A percentile compares a stretch with the other conserved stretches of the same genome.
phyloP scores from a whole-genome alignment of 257 asterid species.

The Capsicum chinense region DNA sequence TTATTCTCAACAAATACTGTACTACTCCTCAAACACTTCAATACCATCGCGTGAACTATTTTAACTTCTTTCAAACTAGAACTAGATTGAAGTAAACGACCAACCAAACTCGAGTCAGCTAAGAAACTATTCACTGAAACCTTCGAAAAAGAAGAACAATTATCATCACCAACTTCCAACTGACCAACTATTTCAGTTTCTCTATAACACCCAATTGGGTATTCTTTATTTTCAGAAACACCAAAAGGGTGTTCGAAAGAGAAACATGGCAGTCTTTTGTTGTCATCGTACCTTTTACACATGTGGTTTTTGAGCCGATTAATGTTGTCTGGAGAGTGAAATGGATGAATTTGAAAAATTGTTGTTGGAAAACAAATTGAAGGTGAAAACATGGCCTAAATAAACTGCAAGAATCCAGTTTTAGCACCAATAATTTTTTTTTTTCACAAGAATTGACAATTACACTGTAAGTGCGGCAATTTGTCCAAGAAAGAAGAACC shows the following conservation, averaged over 20 bases:
- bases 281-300: conserved; percentile 14
- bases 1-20: conserved; percentile 58
- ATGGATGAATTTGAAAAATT: conserved; percentile 35
- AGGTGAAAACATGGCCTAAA: conserved; percentile 58
- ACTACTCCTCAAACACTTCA: conserved; percentile 44
- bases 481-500: neutral
- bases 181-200: neutral
- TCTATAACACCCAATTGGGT: neutral
- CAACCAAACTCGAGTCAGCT: conserved; percentile 43
- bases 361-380: conserved; percentile 41
- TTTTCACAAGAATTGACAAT: no score
- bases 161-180: neutral
- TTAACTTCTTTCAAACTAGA: conserved; percentile 46
- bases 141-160: neutral
- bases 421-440: neutral
- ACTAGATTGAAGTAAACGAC: conserved; percentile 65
- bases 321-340: conserved; percentile 30
- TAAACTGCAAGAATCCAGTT: neutral
- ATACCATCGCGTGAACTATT: conserved; percentile 52
- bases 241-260: conserved; percentile 29
- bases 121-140: conserved; percentile 29
- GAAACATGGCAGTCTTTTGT: conserved; percentile 28
- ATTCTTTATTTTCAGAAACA: conserved; percentile 12
- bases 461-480: neutral
- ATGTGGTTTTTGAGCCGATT: conserved; percentile 29